Evolutionary conservation across 768 basidiomycete genomes (phyloP).

Genomic region (Kondoa malvinella): DNA sequence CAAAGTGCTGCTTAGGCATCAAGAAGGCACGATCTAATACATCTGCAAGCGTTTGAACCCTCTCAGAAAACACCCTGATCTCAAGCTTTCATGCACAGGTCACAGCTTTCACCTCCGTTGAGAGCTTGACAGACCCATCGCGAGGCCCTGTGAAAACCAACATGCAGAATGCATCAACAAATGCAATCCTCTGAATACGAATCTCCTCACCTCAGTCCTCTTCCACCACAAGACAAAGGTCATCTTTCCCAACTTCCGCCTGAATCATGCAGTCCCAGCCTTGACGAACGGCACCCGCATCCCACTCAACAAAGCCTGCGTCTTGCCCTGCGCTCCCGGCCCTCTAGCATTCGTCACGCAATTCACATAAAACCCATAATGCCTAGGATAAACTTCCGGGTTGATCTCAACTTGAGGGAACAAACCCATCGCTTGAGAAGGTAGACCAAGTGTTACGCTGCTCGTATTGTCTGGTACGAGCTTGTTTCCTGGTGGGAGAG

Average conservation of each 20-base stretch:
- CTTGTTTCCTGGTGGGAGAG: slow-evolving; percentile 48
- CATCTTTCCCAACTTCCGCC: not conserved
- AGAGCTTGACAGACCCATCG: no score
- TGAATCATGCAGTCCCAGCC: not conserved
- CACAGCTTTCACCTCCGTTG: no score
- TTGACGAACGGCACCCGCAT: slow-evolving; percentile 73
- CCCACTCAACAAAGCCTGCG: slow-evolving; percentile 69
- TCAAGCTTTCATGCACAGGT: no score
- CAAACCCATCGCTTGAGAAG: slow-evolving; percentile 63
- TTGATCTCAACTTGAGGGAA: slow-evolving; percentile 97
- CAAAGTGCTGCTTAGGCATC: no score
- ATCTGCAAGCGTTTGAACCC: no score
- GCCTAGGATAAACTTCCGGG: slow-evolving; percentile 65
- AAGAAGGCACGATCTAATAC: no score
- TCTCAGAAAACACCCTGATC: no score
- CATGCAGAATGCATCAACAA: no score
- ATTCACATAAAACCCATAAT: slow-evolving; percentile 83
- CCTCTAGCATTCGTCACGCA: slow-evolving; percentile 79
- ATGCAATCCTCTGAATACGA: no score
- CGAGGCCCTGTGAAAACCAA: no score
- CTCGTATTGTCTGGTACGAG: slow-evolving; percentile 58
- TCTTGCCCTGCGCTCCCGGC: slow-evolving; percentile 73
- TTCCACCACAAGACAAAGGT: no score
- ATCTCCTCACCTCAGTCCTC: no score
- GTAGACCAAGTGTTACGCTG: slow-evolving; percentile 74